These are phyloP conservation scores for Bromus sterilis DNA, from an alignment of 176 grass and related monocot species.

Conservation along the genomic window DNA sequence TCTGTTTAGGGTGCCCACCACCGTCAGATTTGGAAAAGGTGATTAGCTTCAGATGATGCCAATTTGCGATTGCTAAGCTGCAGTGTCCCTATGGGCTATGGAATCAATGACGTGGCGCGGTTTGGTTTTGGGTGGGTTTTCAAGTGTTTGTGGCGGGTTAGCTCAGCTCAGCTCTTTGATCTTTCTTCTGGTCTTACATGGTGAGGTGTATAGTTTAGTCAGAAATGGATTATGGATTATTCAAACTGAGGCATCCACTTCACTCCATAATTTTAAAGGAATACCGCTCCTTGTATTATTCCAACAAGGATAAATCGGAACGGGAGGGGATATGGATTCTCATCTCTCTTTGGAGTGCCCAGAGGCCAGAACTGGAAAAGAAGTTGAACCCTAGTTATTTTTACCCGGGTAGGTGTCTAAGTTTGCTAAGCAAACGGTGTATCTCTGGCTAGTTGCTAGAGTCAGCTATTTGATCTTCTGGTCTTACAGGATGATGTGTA, in stretches of 20 bases:
- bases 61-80: neutral
- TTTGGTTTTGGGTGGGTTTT: neutral
- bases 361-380: neutral
- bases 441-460: too few relatives aligned
- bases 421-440: too few relatives aligned
- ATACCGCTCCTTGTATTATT: neutral
- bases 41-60: neutral
- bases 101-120: neutral
- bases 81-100: neutral
- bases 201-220: neutral
- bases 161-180: neutral
- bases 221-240: neutral
- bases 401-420: too few relatives aligned
- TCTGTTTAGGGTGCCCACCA: neutral
- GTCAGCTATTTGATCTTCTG: too few relatives aligned
- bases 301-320: neutral
- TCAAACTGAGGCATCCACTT: slow-evolving; percentile 7
- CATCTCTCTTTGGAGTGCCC: neutral
- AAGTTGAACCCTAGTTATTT: too few relatives aligned
- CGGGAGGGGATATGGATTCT: neutral
- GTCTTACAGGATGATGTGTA: neutral
- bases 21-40: slow-evolving; percentile 5
- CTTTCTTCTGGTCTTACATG: neutral
- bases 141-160: neutral
- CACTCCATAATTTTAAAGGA: neutral